These are phyloP conservation scores for Rutidosis leptorrhynchoides DNA, from an alignment of 129 eudicot genomes.

Conservation along the genomic window DNA sequence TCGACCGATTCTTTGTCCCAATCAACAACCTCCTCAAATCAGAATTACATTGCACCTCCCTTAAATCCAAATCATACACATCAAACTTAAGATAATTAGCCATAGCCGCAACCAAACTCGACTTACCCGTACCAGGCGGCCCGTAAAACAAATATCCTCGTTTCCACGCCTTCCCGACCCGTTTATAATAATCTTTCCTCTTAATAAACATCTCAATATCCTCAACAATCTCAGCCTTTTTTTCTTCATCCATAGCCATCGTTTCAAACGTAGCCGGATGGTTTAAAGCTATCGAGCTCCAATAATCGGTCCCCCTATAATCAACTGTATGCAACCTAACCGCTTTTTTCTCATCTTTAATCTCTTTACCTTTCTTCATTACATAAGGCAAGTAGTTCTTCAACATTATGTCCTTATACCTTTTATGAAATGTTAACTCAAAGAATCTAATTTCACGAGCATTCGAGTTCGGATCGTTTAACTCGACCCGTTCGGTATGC, in stretches of 20 bases:
- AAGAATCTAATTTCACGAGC: constrained; percentile 35
- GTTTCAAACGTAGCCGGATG: constrained; percentile 60
- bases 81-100: constrained; percentile 67
- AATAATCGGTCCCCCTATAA: constrained; percentile 49
- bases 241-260: constrained; percentile 51
- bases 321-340: constrained; percentile 56
- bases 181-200: constrained; percentile 56
- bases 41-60: constrained; percentile 54
- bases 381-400: constrained; percentile 40
- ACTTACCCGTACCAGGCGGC: constrained; percentile 75
- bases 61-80: constrained; percentile 64
- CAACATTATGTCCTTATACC: constrained; percentile 37
- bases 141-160: constrained; percentile 66
- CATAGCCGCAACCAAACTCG: constrained; percentile 81
- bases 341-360: constrained; percentile 32
- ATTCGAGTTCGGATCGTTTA: not conserved
- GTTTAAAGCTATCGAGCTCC: constrained; percentile 59
- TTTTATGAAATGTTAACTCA: constrained; percentile 49
- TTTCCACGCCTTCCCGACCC: constrained; percentile 76
- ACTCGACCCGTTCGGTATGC: constrained; percentile 21
- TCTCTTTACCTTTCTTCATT: constrained; percentile 35
- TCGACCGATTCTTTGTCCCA: constrained; percentile 47
- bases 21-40: constrained; percentile 58
- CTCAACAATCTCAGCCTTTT: constrained; percentile 36
- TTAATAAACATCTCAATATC: constrained; percentile 47